These are phyloP conservation scores for Trichoderma koningiopsis DNA, from an alignment of 2,329 filamentous ascomycete species.

Conservation along the genomic window DNA sequence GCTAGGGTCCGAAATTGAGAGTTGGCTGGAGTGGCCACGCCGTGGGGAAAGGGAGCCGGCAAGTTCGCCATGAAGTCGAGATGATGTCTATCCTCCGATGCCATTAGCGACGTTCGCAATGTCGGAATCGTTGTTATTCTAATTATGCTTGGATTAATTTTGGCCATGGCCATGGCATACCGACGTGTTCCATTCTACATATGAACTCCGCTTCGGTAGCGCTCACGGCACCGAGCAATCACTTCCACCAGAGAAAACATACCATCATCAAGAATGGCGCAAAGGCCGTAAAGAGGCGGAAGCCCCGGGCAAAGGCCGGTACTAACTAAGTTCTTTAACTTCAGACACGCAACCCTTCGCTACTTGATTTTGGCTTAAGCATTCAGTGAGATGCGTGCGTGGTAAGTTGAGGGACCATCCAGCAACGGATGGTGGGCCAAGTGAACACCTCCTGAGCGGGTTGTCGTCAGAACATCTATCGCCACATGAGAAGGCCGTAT, in stretches of 20 bases:
- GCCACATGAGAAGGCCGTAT: conserved; percentile 11
- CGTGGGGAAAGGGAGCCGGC: conserved; percentile 60
- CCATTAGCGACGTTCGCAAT: conserved; percentile 22
- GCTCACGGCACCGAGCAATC: background rate
- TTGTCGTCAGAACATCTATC: conserved; percentile 15
- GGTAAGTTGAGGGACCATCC: background rate
- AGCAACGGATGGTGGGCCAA: conserved; percentile 12
- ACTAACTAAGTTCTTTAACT: conserved; percentile 29
- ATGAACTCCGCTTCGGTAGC: background rate
- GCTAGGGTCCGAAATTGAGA: conserved; percentile 80
- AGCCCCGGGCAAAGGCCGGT: conserved; percentile 37
- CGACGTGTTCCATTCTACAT: conserved; percentile 2
- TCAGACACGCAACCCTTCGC: background rate
- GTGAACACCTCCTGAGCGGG: conserved; percentile 20
- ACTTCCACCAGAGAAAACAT: conserved; percentile 36
- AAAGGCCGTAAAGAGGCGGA: conserved; percentile 43
- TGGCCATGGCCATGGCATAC: background rate
- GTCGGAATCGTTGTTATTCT: conserved; percentile 17
- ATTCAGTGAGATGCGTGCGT: conserved; percentile 1
- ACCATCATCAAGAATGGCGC: conserved; percentile 51
- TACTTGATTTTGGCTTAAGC: background rate
- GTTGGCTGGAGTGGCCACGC: conserved; percentile 60
- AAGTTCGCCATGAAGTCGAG: conserved; percentile 57
- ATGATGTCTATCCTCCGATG: conserved; percentile 54
- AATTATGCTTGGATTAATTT: background rate